A percentile compares a stretch with the other conserved stretches of the same genome.
Conservation (phyloP, 2,329 filamentous ascomycete genomes). For the Scopulariopsis brevicaulis region DNA sequence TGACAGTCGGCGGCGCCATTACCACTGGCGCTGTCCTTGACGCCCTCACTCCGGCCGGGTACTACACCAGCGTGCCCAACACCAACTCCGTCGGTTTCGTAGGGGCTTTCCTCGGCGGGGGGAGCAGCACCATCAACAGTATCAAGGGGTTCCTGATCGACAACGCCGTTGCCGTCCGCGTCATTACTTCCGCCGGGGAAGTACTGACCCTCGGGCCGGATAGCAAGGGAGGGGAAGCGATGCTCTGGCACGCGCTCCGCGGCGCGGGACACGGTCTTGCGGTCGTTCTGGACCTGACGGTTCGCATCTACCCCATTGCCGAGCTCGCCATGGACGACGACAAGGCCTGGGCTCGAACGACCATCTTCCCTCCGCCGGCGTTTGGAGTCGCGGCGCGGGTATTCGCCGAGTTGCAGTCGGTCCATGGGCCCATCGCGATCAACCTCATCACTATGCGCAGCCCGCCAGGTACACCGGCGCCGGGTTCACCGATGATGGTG, state of each 20-base stretch:
- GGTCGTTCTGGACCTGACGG: conserved; percentile 16
- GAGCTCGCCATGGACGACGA: conserved; percentile 14
- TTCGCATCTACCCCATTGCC: conserved; percentile 12
- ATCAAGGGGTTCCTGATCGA: conserved; percentile 21
- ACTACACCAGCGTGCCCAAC: conserved; percentile 18
- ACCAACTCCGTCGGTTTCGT: conserved; percentile 14
- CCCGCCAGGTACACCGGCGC: conserved; percentile 15
- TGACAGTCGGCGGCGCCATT: conserved; percentile 17
- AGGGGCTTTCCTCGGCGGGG: conserved; percentile 15
- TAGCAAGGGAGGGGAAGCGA: conserved; percentile 12
- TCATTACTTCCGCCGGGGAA: conserved; percentile 13
- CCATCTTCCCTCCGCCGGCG: conserved; percentile 15
- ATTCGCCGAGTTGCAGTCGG: conserved; percentile 11
- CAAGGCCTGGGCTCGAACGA: conserved; percentile 18
- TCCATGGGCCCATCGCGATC: conserved; percentile 6
- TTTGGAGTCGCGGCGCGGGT: conserved; percentile 11
- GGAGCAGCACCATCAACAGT: conserved; percentile 14
- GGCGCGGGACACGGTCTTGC: conserved; percentile 22
- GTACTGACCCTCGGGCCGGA: conserved; percentile 8
- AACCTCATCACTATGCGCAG: conserved; percentile 15
- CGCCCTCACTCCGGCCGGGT: conserved; percentile 12
- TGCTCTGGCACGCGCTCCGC: conserved; percentile 17
- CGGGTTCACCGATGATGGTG: conserved; percentile 17
- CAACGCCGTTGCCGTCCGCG: conserved; percentile 14
- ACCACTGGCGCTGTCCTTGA: conserved; percentile 15